These are phyloP conservation scores for Poteriospumella lacustris DNA, from an alignment of 108 stramenopile species.

Conservation along the genomic window DNA sequence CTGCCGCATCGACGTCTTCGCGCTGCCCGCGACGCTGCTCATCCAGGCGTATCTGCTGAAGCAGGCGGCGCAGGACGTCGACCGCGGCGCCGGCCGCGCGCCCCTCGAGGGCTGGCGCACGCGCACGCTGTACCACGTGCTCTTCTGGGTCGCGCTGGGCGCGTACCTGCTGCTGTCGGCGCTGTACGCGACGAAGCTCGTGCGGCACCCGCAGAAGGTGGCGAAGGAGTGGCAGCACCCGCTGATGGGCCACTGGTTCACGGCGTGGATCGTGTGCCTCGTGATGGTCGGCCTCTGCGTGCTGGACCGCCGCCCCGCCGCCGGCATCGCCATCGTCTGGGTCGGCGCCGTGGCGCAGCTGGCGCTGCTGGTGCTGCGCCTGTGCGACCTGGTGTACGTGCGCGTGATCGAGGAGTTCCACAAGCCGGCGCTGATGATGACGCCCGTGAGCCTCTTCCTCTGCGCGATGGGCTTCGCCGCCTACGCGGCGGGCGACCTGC, in stretches of 20 bases:
- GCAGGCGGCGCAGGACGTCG: background rate
- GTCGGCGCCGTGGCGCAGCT: slow-evolving; percentile 14
- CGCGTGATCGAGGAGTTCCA: slow-evolving; percentile 9
- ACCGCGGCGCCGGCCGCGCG: background rate
- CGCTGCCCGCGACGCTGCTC: background rate
- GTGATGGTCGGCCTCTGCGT: background rate
- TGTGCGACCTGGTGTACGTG: slow-evolving; percentile 10
- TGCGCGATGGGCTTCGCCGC: background rate
- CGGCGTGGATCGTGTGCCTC: background rate
- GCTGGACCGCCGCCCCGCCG: background rate
- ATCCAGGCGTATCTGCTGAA: background rate
- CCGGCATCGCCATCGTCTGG: slow-evolving; percentile 9
- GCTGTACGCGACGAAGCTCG: background rate
- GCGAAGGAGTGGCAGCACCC: slow-evolving; percentile 24
- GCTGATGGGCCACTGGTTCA: slow-evolving; percentile 13
- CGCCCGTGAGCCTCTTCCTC: background rate
- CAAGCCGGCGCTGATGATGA: background rate
- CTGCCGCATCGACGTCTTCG: background rate
- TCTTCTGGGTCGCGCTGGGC: background rate
- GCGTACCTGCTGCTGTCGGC: background rate
- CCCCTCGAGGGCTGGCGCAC: too few species aligned
- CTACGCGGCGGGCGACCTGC: background rate
- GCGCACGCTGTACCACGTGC: background rate
- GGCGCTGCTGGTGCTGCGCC: background rate
- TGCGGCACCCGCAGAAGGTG: background rate